Evolutionary conservation across 495 filamentous ascomycete genomes (phyloP).

Genomic region (Terfezia boudieri): DNA sequence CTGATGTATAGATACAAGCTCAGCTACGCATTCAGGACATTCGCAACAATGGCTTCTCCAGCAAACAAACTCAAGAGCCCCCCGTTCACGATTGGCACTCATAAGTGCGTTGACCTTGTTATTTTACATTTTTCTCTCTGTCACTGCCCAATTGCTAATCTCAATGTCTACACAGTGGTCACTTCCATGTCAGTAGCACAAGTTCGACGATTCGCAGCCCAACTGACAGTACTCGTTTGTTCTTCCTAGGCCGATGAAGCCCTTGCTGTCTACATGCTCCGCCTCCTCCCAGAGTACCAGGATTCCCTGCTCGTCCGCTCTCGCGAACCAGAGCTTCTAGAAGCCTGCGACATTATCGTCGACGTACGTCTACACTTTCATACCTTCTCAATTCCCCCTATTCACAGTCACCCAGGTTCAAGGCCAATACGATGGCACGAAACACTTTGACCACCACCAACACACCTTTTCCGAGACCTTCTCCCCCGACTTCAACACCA

Average conservation of each 20-base stretch:
- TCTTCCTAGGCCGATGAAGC: conserved; percentile 58
- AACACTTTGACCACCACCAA: conserved; percentile 95
- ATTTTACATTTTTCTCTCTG: background rate
- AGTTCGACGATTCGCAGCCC: background rate
- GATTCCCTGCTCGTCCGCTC: conserved; percentile 59
- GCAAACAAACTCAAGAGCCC: conserved; percentile 49
- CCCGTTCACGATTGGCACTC: conserved; percentile 56
- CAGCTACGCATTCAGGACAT: background rate
- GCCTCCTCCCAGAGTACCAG: conserved; percentile 60
- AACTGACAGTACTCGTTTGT: background rate
- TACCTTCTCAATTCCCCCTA: background rate
- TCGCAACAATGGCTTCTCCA: conserved; percentile 21
- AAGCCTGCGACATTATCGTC: conserved; percentile 77
- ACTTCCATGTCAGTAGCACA: conserved; percentile 44
- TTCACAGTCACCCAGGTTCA: conserved; percentile 3
- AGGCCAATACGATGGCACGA: conserved; percentile 59
- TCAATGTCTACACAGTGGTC: conserved; percentile 31
- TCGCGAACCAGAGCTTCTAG: conserved; percentile 56
- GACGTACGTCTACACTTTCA: conserved; percentile 42
- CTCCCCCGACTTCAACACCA: conserved; percentile 56
- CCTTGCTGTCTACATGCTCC: conserved; percentile 90
- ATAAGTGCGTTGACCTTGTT: conserved; percentile 34
- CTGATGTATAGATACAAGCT: too few species aligned
- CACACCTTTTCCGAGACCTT: conserved; percentile 62
- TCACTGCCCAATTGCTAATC: conserved; percentile 3